Conservation (phyloP, 2,329 filamentous ascomycete species). For the Fusarium dimerum region DNA sequence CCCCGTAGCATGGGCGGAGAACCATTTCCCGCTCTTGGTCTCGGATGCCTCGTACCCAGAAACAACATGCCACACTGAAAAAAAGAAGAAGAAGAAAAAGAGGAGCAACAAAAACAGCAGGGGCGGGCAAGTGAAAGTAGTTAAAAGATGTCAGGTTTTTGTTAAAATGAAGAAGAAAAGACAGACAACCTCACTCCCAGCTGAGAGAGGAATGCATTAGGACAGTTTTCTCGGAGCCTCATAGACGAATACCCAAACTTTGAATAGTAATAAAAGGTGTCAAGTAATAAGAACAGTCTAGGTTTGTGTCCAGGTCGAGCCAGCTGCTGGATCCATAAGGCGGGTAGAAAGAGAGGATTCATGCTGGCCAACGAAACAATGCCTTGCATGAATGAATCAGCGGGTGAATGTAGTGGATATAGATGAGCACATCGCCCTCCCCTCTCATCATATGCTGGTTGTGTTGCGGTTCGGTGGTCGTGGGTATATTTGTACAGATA, state of each 20-base stretch:
- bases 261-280: conserved; percentile 26
- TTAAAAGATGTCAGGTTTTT: conserved; percentile 12
- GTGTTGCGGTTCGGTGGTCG: conserved; percentile 26
- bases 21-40: conserved; percentile 25
- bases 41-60: conserved; percentile 32
- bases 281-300: conserved; percentile 31
- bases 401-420: conserved; percentile 21
- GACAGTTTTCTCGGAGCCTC: conserved; percentile 23
- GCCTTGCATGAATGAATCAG: conserved; percentile 16
- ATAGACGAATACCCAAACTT: conserved; percentile 29
- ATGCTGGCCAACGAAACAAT: background rate
- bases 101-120: conserved; percentile 10
- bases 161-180: conserved; percentile 10
- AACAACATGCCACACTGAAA: conserved; percentile 30
- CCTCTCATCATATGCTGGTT: conserved; percentile 23
- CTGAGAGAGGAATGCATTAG: conserved; percentile 22
- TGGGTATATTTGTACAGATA: conserved; percentile 35
- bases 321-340: conserved; percentile 23
- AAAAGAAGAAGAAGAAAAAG: conserved; percentile 16
- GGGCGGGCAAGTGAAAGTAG: conserved; percentile 11
- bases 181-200: conserved; percentile 23
- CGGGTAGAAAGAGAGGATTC: conserved; percentile 19
- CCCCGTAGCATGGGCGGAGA: conserved; percentile 32
- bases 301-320: conserved; percentile 27
- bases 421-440: conserved; percentile 23